Evolutionary conservation across 345 rosid genomes (phyloP), one percentile per base, ranked within the genome.

Genomic region (Gossypium sturtianum): DNA sequence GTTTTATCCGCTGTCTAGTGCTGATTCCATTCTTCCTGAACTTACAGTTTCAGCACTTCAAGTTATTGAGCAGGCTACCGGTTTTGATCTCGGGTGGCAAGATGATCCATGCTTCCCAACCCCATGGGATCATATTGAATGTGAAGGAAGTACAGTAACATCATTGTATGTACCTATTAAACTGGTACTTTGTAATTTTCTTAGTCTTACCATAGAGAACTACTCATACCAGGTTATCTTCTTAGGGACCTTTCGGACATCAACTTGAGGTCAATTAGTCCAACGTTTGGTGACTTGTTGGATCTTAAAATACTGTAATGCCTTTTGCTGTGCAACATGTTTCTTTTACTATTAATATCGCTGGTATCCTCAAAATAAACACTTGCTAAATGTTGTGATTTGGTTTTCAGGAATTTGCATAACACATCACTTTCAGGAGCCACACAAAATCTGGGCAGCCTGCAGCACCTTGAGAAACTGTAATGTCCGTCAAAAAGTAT

Each of bases 71-170:
- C 92, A 92, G 75, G 86, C 85, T 25, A 83, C 89, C 1, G 93
- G 93, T 41, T 80, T 89, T 23, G 97, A 92, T 84, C 89, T 94
- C 20, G 85, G 85, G 49, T 94, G 98, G 98, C 84, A 88, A 85
- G 97, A 94, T 68, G 97, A 94, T 73, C 98, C 98, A 19, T 94
- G 98, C 82, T 90, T 87, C 76, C 98, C 97, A 0, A 78, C 62
- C 59, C 78, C 86, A 34, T 94, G 97, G 97, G 86, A 84, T 75
- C 94, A 82, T 76, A 75, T 94, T 47, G 78, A 80, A 79, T 94
- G 97, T 75, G 92, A 92, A 83, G 96, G 91, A 81, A 89, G 75
- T 87, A 68, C 54, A 7, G 93, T 93, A 47, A 90, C 93, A 79
- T 90, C 98, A 80, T 66, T 91, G 98, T 94, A 78, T 48, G 84